Percentiles rank a stretch among this genome's conserved stretches.
Conservation (phyloP, 2,329 filamentous ascomycete genomes). For the Aspergillus fijiensis region DNA sequence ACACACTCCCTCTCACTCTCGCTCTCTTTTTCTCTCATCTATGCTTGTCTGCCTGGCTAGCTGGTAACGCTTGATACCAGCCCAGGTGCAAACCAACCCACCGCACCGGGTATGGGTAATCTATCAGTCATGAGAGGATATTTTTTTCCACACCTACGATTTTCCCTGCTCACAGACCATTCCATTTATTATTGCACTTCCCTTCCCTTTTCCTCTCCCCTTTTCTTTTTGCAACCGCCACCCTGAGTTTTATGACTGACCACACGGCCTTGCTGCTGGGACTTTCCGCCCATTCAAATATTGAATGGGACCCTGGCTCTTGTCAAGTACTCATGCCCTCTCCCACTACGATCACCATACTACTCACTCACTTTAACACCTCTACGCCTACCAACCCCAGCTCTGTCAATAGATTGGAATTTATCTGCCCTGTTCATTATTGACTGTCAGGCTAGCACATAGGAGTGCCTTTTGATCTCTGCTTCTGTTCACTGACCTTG, state of each 20-base stretch:
- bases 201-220: not conserved
- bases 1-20: too few species aligned
- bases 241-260: not conserved
- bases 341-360: not conserved
- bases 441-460: not conserved
- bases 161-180: slow-evolving; percentile 4
- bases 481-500: not conserved
- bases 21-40: not conserved
- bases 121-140: slow-evolving; percentile 5
- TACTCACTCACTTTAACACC: not conserved
- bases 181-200: slow-evolving; percentile 1
- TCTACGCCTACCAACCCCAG: not conserved
- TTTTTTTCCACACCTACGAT: not conserved
- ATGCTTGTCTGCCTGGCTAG: not conserved
- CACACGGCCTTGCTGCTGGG: not conserved
- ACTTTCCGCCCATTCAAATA: not conserved
- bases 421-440: not conserved
- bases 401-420: not conserved
- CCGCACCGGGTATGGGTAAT: slow-evolving; percentile 3
- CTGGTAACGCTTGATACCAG: slow-evolving; percentile 8
- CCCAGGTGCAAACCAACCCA: not conserved
- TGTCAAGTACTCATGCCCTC: not conserved
- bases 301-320: not conserved
- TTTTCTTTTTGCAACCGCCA: slow-evolving; percentile 1
- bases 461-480: not conserved